Evolutionary conservation across 1,139 yeast species (phyloP).

Genomic region (Pichia sp.): DNA sequence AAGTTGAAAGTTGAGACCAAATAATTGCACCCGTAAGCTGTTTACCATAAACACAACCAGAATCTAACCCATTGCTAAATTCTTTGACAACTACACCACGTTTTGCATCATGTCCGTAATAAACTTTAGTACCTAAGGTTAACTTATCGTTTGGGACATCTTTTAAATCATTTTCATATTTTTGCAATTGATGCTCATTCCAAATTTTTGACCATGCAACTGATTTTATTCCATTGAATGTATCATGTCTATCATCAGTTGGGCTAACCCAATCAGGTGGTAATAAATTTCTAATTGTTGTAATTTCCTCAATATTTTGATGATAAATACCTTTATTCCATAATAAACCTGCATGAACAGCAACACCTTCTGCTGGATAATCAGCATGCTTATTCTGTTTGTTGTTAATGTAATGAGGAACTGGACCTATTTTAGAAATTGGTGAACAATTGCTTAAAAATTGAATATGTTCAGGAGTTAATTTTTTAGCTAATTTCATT

Average conservation of each 20-base stretch:
- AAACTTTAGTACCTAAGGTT: conserved; percentile 43
- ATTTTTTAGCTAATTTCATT: conserved; percentile 49
- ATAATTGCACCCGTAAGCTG: conserved; percentile 60
- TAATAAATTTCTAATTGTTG: conserved; percentile 55
- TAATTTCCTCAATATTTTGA: conserved; percentile 56
- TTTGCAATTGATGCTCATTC: conserved; percentile 41
- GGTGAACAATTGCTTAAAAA: conserved; percentile 58
- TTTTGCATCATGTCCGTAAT: conserved; percentile 87
- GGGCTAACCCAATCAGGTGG: conserved; percentile 54
- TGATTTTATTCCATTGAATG: conserved; percentile 58
- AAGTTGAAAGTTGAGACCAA: conserved; percentile 26
- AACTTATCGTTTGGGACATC: conserved; percentile 11
- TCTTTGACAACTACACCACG: conserved; percentile 62
- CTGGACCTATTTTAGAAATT: conserved; percentile 55
- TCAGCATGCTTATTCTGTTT: conserved; percentile 20
- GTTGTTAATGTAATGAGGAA: conserved; percentile 35
- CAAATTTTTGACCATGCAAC: conserved; percentile 56
- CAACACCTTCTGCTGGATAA: conserved; percentile 45
- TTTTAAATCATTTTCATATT: conserved; percentile 9
- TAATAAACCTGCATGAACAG: conserved; percentile 73
- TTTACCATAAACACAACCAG: conserved; percentile 77
- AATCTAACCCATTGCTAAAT: conserved; percentile 73
- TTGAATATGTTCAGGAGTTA: conserved; percentile 54
- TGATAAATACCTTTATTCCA: conserved; percentile 52
- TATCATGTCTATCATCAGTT: conserved; percentile 43